These are phyloP conservation scores for Suhomyces emberorum DNA, from an alignment of 805 yeast genomes.

Conservation along the genomic window DNA sequence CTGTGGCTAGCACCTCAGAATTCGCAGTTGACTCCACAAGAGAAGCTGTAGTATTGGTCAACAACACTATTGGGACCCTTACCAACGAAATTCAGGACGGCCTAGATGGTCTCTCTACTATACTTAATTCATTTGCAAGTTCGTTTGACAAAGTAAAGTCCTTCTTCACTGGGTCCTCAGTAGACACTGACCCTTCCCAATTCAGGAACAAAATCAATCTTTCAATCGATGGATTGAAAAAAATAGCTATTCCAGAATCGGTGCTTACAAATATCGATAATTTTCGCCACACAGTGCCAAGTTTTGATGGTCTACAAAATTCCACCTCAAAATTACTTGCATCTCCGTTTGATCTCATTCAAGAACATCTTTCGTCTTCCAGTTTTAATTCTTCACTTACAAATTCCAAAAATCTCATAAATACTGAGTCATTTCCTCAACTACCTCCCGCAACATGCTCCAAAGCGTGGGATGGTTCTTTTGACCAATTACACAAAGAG, in stretches of 20 bases:
- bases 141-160: constrained; percentile 48
- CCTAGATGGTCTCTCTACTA: constrained; percentile 53
- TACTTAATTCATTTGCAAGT: constrained; percentile 53
- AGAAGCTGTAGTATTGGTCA: constrained; percentile 53
- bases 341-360: constrained; percentile 56
- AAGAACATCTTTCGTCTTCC: constrained; percentile 33
- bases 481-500: constrained; percentile 6
- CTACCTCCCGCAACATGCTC: background rate
- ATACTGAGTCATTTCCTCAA: constrained; percentile 3
- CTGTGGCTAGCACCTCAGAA: constrained; percentile 67
- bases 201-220: constrained; percentile 50
- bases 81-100: constrained; percentile 66
- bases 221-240: constrained; percentile 51
- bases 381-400: background rate
- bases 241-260: constrained; percentile 62
- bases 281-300: constrained; percentile 54
- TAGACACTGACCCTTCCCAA: constrained; percentile 25
- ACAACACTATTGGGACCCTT: constrained; percentile 52
- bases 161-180: constrained; percentile 41
- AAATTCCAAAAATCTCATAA: background rate
- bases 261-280: constrained; percentile 56
- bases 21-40: constrained; percentile 75
- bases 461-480: background rate
- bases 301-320: constrained; percentile 61
- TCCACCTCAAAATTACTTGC: constrained; percentile 52